These are phyloP conservation scores for Prototheca wickerhamii DNA, from an alignment of 163 green algal genomes.

Conservation along the genomic window DNA sequence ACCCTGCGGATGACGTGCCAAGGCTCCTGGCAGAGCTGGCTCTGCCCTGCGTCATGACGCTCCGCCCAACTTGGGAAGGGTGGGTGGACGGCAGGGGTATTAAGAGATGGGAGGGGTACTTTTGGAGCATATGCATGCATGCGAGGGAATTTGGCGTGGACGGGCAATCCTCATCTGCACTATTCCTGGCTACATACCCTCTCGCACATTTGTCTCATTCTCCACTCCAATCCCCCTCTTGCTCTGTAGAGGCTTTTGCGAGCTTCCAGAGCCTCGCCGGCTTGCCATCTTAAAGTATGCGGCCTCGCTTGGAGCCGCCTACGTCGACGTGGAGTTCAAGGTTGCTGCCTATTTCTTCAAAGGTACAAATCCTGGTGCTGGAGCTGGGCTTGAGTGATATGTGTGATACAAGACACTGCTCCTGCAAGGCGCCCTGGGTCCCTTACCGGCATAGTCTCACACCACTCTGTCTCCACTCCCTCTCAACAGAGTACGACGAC, in stretches of 20 bases:
- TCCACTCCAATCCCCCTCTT: not conserved
- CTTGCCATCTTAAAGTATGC: conserved; percentile 69
- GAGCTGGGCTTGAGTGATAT: not conserved
- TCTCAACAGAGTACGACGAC: too few species aligned
- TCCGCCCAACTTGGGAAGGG: conserved; percentile 87
- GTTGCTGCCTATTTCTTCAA: conserved; percentile 70
- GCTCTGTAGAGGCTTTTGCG: conserved; percentile 74
- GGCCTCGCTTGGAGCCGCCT: conserved; percentile 60
- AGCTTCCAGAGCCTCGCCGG: conserved; percentile 58
- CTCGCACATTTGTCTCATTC: not conserved
- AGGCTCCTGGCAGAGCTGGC: conserved; percentile 44
- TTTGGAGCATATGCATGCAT: too few species aligned
- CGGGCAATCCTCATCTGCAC: not conserved
- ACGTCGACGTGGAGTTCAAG: conserved; percentile 89
- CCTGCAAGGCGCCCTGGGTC: too few species aligned
- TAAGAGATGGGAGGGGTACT: not conserved
- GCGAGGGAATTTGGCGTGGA: too few species aligned
- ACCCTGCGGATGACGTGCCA: conserved; percentile 41
- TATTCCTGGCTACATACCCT: not conserved
- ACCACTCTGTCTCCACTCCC: too few species aligned
- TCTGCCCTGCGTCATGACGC: conserved; percentile 79
- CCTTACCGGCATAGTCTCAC: too few species aligned
- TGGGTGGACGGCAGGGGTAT: conserved; percentile 21
- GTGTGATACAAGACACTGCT: too few species aligned
- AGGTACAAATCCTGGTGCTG: conserved; percentile 31